Percentiles rank a stretch among this genome's conserved stretches.
Evolutionary conservation across 1,139 yeast genomes (phyloP).

Genomic region (Schwanniomyces etchellsii): DNA sequence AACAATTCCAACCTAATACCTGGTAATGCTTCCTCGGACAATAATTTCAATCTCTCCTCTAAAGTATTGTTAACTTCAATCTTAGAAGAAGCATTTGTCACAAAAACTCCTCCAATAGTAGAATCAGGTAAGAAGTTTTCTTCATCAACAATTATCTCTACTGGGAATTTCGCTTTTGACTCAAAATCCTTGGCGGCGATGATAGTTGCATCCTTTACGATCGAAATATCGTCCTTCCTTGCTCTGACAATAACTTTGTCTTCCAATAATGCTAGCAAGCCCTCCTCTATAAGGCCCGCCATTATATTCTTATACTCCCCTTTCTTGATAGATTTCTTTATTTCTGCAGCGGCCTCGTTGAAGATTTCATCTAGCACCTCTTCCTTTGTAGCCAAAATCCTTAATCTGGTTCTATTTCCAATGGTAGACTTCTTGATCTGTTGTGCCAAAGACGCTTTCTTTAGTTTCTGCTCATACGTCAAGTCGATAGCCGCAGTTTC

Average conservation of each 20-base stretch:
- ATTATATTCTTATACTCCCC: constrained; percentile 64
- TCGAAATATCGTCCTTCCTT: constrained; percentile 59
- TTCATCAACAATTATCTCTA: constrained; percentile 51
- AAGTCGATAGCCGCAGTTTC: constrained; percentile 88
- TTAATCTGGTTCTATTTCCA: constrained; percentile 90
- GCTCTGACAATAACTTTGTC: constrained; percentile 57
- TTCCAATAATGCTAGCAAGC: constrained; percentile 71
- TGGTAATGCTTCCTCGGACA: constrained; percentile 84
- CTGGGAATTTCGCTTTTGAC: constrained; percentile 48
- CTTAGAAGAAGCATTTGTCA: constrained; percentile 67
- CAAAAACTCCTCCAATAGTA: constrained; percentile 80
- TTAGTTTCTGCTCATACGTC: constrained; percentile 73
- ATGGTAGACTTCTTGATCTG: constrained; percentile 94
- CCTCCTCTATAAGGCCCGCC: constrained; percentile 79
- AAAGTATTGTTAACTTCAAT: constrained; percentile 89
- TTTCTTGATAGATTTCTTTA: constrained; percentile 48
- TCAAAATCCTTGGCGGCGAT: constrained; percentile 63
- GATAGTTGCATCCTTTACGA: constrained; percentile 59
- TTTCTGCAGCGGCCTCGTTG: constrained; percentile 58
- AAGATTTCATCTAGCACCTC: constrained; percentile 72
- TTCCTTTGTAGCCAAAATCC: constrained; percentile 83
- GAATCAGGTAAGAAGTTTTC: constrained; percentile 51
- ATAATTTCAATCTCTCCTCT: constrained; percentile 83
- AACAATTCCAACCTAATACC: constrained; percentile 86
- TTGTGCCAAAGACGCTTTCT: constrained; percentile 88